phyloP scores from a whole-genome alignment of 805 yeast species.

The Wickerhamomyces bovis region DNA sequence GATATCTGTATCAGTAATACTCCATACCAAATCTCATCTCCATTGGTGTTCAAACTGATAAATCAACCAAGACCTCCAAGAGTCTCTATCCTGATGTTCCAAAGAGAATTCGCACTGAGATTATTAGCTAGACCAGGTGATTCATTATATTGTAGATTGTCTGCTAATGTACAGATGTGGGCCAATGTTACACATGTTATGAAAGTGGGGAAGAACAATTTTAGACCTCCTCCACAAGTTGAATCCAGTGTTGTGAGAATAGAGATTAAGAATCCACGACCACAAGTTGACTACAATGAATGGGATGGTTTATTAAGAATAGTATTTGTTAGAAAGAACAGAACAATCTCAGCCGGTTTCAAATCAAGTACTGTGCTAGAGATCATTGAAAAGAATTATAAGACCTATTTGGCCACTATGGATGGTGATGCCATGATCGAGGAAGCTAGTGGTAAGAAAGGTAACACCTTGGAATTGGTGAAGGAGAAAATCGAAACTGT shows the following conservation, averaged over 20 bases:
- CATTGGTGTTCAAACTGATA: conserved; percentile 86
- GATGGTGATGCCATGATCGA: conserved; percentile 35
- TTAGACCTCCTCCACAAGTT: conserved; percentile 97
- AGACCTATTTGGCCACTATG: conserved; percentile 56
- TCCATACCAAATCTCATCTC: conserved; percentile 96
- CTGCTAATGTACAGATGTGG: conserved; percentile 99
- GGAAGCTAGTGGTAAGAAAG: conserved; percentile 33
- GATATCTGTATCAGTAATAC: conserved; percentile 96
- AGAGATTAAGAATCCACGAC: conserved; percentile 88
- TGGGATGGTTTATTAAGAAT: conserved; percentile 96
- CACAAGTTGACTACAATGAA: conserved; percentile 88
- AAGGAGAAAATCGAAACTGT: conserved; percentile 70
- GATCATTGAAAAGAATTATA: conserved; percentile 83
- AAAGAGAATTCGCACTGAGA: conserved; percentile 92
- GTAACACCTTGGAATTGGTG: conserved; percentile 38
- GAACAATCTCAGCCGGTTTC: conserved; percentile 89
- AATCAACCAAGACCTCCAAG: conserved; percentile 93
- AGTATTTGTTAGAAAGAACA: conserved; percentile 88
- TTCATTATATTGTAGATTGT: conserved; percentile 79
- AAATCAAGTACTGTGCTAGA: conserved; percentile 74
- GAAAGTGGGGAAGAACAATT: conserved; percentile 96
- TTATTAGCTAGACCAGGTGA: conserved; percentile 97
- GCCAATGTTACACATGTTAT: conserved; percentile 97
- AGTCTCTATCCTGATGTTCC: conserved; percentile 94
- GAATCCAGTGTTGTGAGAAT: conserved; percentile 94